Conservation (phyloP, 169 alveolate species). For the Neospora caninum region DNA sequence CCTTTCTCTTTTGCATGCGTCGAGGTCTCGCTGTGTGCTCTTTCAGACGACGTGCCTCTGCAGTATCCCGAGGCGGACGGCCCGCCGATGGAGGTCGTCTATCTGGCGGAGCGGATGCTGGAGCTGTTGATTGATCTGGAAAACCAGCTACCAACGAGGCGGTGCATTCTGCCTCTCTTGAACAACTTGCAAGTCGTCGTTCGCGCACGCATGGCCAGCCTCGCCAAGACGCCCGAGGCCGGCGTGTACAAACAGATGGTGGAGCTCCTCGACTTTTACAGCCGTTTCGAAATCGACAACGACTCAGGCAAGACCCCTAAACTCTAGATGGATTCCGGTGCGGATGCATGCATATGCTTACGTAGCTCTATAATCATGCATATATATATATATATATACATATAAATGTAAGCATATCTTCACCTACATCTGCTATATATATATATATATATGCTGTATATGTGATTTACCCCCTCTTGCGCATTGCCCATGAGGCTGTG, state of each 20-base stretch:
- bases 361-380: too few relatives aligned
- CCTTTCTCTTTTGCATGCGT: too few relatives aligned
- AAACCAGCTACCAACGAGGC: slow-evolving; percentile 73
- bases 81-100: neutral
- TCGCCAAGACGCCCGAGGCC: slow-evolving; percentile 33
- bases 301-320: slow-evolving; percentile 60
- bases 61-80: slow-evolving; percentile 2
- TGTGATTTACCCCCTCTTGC: neutral
- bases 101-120: slow-evolving; percentile 54
- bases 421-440: neutral
- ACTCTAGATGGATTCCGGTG: too few relatives aligned
- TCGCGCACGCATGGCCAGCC: slow-evolving; percentile 35
- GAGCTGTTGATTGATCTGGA: slow-evolving; percentile 72
- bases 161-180: slow-evolving; percentile 71
- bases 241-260: slow-evolving; percentile 57
- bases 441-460: neutral
- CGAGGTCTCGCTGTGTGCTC: neutral
- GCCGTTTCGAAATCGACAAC: slow-evolving; percentile 73
- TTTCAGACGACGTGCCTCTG: neutral
- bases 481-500: too few relatives aligned
- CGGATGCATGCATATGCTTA: too few relatives aligned
- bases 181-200: slow-evolving; percentile 69
- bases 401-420: too few relatives aligned
- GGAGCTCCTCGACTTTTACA: slow-evolving; percentile 67
- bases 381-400: too few relatives aligned